Evolutionary conservation across 768 basidiomycete species (phyloP), one percentile per base, ranked within the genome.

Genomic region (Lentinula sp.): DNA sequence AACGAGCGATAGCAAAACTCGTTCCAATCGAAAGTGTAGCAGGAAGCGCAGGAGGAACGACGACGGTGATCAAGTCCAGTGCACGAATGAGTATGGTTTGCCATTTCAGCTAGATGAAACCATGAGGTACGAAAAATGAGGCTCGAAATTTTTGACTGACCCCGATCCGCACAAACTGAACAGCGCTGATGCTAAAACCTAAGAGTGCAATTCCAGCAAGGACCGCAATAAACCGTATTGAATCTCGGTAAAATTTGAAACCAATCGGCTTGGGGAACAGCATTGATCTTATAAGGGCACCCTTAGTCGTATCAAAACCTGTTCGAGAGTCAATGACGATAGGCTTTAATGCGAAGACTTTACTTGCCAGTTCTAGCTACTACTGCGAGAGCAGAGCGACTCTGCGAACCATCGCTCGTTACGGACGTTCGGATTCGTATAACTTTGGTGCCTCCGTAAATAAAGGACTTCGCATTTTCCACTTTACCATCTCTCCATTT

Each of bases 291-390:
- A 98, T 85, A 23, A 99, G 78, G 0, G 96, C 91, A 16, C 97
- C 97, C 74, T 98, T 98, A 5, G 97, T 99, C 1, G 97, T 99
- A 71, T 91, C 93, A 75, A 98, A 98, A 1, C 92, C 90, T 87
- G 54, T 57, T n/a, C 57, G 64, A 45, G 63, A 57, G 13, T 59
- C 18, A 50, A 48, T 18, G n/a, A 16, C n/a, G 33, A 28, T 48
- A 43, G 45, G 45, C 46, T 53, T 35, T 23, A 50, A 10, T 42
- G 52, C 13, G 52, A 37, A 7, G 20, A 55, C 1, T 60, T 4
- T 49, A 72, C 73, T 64, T 54, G 90, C 93, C 95, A 57, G 94
- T 97, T 43, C 95, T 80, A 33, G 88, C 87, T 7, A 98, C 93
- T 69, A 96, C 69, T 1, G 87, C 95, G 53, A 94, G 72, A 0